A percentile compares a stretch with the other conserved stretches of the same genome.
Conservation (phyloP, 2,329 filamentous ascomycete genomes). For the Beauveria varroae region DNA sequence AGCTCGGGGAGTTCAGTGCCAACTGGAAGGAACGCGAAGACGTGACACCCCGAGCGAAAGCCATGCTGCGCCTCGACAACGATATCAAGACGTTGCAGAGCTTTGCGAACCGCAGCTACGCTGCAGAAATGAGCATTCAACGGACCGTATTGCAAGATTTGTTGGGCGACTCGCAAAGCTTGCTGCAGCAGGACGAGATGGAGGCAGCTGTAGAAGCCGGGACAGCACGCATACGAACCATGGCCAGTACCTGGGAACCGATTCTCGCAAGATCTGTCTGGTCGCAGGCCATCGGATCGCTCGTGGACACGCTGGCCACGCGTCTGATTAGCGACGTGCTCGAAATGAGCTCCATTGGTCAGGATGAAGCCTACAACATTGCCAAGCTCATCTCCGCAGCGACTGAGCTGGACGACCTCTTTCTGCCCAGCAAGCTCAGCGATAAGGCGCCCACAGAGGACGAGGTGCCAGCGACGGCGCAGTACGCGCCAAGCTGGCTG, state of each 20-base stretch:
- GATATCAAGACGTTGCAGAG: constrained; percentile 52
- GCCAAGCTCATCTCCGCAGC: constrained; percentile 50
- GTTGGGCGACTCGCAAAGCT: constrained; percentile 51
- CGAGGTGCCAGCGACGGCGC: constrained; percentile 47
- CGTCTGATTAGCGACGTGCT: constrained; percentile 56
- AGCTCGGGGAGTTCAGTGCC: constrained; percentile 39
- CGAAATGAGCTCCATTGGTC: constrained; percentile 52
- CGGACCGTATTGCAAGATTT: constrained; percentile 55
- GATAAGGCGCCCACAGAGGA: constrained; percentile 22
- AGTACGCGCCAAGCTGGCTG: constrained; percentile 56
- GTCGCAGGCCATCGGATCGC: constrained; percentile 54
- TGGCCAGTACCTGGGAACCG: constrained; percentile 48
- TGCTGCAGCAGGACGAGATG: constrained; percentile 50
- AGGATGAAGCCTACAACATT: constrained; percentile 56
- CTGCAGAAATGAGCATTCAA: constrained; percentile 52
- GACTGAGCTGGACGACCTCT: constrained; percentile 53
- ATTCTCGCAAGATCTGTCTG: constrained; percentile 55
- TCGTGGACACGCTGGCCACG: constrained; percentile 50
- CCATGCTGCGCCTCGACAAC: constrained; percentile 50
- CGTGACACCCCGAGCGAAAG: constrained; percentile 40
- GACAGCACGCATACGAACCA: constrained; percentile 42
- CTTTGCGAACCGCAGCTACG: constrained; percentile 56
- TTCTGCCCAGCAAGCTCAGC: constrained; percentile 38
- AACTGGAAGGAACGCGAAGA: constrained; percentile 48
- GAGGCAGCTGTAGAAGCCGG: constrained; percentile 46